Base-by-base conservation (phyloP, 225 moss, liverwort and hornwort genomes). In the Ulota crispa region DNA sequence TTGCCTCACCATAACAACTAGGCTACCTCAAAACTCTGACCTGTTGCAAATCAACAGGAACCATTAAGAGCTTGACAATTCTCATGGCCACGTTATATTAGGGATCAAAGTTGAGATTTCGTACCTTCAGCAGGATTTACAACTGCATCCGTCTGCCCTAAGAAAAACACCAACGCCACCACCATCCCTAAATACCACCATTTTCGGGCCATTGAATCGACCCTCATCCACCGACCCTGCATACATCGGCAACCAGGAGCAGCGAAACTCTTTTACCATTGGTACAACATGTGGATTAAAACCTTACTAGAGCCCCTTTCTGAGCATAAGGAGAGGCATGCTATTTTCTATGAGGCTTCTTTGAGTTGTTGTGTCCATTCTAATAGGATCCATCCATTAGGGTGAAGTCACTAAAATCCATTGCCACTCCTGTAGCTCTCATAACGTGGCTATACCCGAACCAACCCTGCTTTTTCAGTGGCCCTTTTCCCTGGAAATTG, bases 51-150 rank as follows among this genome's bases (percentile, higher is more conserved):
- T 3, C 4, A 11, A 11, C 57, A 24, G 1, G 4, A 24, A 59
- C 1, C 2, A 47, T 47, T 47, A 3, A 8, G 9, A 39, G 18
- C 55, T 8, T 27, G 18, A 59, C 8, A 9, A 5, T 2, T 36
- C 5, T 14, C 1, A 2, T 1, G 47, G 4, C 13, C 43, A 18
- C 50, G 5, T 50, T 50, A 50, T 16, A 50, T 15, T 50, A 50
- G 50, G 50, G 50, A 16, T 1, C 15, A 43, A 13, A 42, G 24
- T n/a, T 27, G 54, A 50, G 39, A n/a, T 70, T 12, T 21, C 52
- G 15, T 86, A 86, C 86, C 83, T 86, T 86, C 86, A 57, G 34
- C 50, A 5, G 64, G 55, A 39, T 64, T 65, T 56, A 80, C 70
- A 3, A 27, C 70, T 8, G 86, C 79, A 76, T 70, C 47, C 59